Evolutionary conservation across 257 asterid genomes (phyloP), one percentile per base, ranked within the genome.

Genomic region (Henckelia pumila): DNA sequence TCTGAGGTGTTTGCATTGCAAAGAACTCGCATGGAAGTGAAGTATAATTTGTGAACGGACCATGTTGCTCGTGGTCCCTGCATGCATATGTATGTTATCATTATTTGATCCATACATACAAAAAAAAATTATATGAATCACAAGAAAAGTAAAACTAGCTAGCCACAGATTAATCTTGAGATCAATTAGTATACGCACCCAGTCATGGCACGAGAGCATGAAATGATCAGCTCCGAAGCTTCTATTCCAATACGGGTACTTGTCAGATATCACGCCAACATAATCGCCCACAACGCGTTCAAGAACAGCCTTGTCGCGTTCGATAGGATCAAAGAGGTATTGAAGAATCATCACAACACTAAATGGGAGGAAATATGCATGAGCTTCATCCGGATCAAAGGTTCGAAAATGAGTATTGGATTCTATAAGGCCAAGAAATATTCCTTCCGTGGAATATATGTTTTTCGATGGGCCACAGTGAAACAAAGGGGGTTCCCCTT

Each of bases 51-150:
- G 47, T 73, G 89, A 13, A 76, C 86, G 23, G 78, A 84, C 91
- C 92, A 89, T 13, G 92, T 78, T 1, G 96, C 83, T 6, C 95
- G 77, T 16, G 96, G 96, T 13, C 96, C 96, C 96, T 86, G 66
- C 72, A n/a, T n/a, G n/a, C n/a, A n/a, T n/a, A n/a, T n/a, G n/a
- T n/a, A 62, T 57, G 50, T 13, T 13, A 3, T 10, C n/a, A 40
- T 13, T 3, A 11, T 40, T 40, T 11, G 5, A 40, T 40, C 50
- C 11, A 13, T 13, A 11, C 50, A n/a, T n/a, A n/a, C n/a, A n/a
- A n/a, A n/a, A n/a, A n/a, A 11, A 40, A 40, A 40, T 11, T 40
- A 2, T 3, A 13, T 13, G 13, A 40, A 40, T 40, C 5, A 13
- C 50, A 40, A 40, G 17, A 40, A 40, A 40, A 11, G n/a, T 11